phyloP scores from a whole-genome alignment of 257 asterid species.

The Echites panduratus region DNA sequence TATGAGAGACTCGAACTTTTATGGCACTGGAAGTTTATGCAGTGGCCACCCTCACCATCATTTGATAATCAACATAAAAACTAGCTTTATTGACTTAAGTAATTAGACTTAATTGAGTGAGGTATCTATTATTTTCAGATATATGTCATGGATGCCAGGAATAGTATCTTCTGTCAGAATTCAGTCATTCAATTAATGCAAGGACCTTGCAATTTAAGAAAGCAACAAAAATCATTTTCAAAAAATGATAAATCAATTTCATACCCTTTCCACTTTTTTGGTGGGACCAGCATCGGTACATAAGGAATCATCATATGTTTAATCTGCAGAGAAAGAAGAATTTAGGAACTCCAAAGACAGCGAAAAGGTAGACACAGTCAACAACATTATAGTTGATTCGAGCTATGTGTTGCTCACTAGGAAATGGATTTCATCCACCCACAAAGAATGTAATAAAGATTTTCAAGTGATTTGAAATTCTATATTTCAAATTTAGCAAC shows the following conservation, averaged over 20 bases:
- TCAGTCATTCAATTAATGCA: conserved; percentile 1
- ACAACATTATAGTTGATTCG: background rate
- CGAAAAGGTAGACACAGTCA: background rate
- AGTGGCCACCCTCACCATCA: background rate
- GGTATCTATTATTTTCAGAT: background rate
- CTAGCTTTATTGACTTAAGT: background rate
- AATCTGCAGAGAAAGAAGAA: conserved; percentile 47
- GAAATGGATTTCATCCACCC: background rate
- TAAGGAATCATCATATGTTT: conserved; percentile 76
- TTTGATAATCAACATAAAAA: background rate
- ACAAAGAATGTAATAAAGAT: background rate
- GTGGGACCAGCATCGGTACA: conserved; percentile 97
- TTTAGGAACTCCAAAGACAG: conserved; percentile 2
- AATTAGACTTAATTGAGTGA: background rate
- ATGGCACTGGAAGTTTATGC: background rate
- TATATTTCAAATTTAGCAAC: background rate
- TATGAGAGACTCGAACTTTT: background rate
- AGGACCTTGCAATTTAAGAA: background rate
- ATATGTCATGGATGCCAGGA: background rate
- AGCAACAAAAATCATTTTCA: background rate
- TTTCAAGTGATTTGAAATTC: background rate
- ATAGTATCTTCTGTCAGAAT: background rate
- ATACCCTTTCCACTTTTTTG: conserved; percentile 95
- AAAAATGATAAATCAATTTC: conserved; percentile 3
- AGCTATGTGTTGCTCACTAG: background rate